phyloP scores from a whole-genome alignment of 2,329 filamentous ascomycete genomes.

The Ophiostoma pallidulum region DNA sequence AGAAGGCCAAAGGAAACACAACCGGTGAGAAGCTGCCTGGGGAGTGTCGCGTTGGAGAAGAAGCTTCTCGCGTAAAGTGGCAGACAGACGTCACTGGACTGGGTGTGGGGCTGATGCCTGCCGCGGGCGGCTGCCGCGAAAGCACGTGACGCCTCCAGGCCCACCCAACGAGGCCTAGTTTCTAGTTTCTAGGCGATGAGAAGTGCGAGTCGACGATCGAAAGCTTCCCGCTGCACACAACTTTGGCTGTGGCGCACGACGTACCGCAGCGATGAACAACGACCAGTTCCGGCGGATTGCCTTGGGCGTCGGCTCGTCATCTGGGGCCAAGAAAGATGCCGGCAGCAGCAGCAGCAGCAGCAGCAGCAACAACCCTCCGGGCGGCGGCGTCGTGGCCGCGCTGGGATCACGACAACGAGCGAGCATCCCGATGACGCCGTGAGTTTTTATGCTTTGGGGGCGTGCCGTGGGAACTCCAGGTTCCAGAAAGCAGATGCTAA shows the following conservation, averaged over 20 bases:
- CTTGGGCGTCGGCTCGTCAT: slow-evolving; percentile 28
- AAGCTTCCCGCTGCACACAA: neutral
- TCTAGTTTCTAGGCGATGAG: too few species aligned
- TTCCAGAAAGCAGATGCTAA: too few species aligned
- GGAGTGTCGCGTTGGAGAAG: neutral
- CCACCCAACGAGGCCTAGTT: too few species aligned
- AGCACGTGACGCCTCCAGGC: too few species aligned
- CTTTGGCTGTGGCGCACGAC: neutral
- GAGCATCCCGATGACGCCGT: slow-evolving; percentile 93
- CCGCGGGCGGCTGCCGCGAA: too few species aligned
- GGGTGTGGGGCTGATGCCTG: too few species aligned
- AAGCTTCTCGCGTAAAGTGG: neutral
- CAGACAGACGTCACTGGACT: too few species aligned
- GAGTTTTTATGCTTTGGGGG: slow-evolving; percentile 26
- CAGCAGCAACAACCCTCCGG: slow-evolving; percentile 20
- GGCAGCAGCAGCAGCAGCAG: neutral
- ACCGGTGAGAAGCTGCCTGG: too few species aligned
- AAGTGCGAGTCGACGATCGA: too few species aligned
- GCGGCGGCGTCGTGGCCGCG: slow-evolving; percentile 28
- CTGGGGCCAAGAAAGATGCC: slow-evolving; percentile 19
- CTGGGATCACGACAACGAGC: slow-evolving; percentile 70
- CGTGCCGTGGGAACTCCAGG: too few species aligned
- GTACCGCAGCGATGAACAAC: slow-evolving; percentile 66
- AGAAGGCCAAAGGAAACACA: neutral
- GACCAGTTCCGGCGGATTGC: slow-evolving; percentile 82